phyloP scores from a whole-genome alignment of 441 rosid species.

The Geranium incanum region DNA sequence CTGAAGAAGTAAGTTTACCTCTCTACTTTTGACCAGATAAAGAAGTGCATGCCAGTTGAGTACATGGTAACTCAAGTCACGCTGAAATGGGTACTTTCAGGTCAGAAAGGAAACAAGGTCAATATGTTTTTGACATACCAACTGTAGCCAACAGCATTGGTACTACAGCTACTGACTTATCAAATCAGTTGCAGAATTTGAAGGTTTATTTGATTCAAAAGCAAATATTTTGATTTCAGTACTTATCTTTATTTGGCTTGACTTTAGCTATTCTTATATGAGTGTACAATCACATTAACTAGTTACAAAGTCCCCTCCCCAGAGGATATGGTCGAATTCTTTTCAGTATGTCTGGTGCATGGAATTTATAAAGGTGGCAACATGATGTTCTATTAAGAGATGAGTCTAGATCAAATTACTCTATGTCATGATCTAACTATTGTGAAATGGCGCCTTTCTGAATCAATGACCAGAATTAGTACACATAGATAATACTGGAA shows the following conservation, averaged over 20 bases:
- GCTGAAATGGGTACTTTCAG: conserved; percentile 37
- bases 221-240: conserved; percentile 13
- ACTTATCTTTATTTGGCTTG: not conserved
- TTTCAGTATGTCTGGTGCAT: not conserved
- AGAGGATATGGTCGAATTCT: not conserved
- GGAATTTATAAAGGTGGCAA: not conserved
- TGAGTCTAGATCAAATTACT: too few relatives aligned
- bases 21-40: not conserved
- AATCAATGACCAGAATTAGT: too few relatives aligned
- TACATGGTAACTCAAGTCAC: conserved; percentile 20
- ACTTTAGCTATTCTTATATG: conserved; percentile 2
- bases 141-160: conserved; percentile 62
- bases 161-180: conserved; percentile 45
- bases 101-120: conserved; percentile 71
- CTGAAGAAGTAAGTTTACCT: conserved; percentile 48
- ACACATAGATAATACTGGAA: too few relatives aligned
- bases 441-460: too few relatives aligned
- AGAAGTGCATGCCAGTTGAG: not conserved
- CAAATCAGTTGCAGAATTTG: conserved; percentile 53
- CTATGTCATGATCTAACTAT: too few relatives aligned
- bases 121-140: conserved; percentile 62
- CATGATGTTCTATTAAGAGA: not conserved
- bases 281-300: not conserved
- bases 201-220: conserved; percentile 43
- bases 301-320: not conserved